Evolutionary conservation across 495 filamentous ascomycete species (phyloP), one percentile per base, ranked within the genome.

Genomic region (Halenospora varia): DNA sequence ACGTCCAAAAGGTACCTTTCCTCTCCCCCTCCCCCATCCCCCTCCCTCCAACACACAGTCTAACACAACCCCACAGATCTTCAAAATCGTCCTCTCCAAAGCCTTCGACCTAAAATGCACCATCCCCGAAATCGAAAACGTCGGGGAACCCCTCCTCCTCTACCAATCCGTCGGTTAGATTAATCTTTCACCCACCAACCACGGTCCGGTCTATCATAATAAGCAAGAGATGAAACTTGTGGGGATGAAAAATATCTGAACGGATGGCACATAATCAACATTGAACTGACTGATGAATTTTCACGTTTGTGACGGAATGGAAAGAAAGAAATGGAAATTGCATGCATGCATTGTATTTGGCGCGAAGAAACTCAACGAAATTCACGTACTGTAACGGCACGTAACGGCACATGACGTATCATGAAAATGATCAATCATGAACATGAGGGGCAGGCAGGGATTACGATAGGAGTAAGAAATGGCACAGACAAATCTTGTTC

Each of bases 41-140:
- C 48, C 10, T 4, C 24, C 17, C 18, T 55, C 23, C 24, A 51
- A 53, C 60, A 20, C 13, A n/a, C 44, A 39, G 24, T 19, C 49
- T 39, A 64, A 46, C 10, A 19, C 22, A 46, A 65, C 48, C 61
- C 66, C 45, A 70, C 57, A 98, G 94, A 98, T 98, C 68, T 98
- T 98, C 82, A 98, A 98, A 71, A 98, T 98, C 65, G 94, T 98
- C 54, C 82, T 98, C 25, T 93, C 93, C 56, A 98, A 98, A 73
- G 95, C 94, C 0, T 98, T 98, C 68, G 94, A 98, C 69, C 81
- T 98, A 57, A 96, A 96, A 69, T 98, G 94, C 78, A 98, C 94
- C 2, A 97, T 98, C 67, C 94, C 94, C 10, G 94, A 98, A 71
- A 97, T 98, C 67, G 93, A 96, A 70, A 92, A 97, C 67, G 84